A percentile compares a stretch with the other conserved stretches of the same genome.
Evolutionary conservation across 257 asterid species (phyloP).

Genomic region (Salvia miltiorrhiza): DNA sequence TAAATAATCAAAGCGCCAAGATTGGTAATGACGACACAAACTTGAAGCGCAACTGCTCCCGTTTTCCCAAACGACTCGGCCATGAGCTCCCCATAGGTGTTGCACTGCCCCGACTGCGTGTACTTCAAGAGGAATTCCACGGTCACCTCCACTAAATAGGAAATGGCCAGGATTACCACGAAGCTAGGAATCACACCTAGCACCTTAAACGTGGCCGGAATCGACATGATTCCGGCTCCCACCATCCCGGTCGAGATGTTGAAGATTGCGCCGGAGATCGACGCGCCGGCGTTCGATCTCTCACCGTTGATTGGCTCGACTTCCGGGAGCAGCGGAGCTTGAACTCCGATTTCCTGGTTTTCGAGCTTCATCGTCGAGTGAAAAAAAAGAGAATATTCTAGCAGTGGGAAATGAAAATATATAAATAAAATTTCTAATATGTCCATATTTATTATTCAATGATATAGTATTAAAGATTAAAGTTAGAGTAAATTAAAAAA

Average conservation of each 20-base stretch:
- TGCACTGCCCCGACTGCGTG: conserved; percentile 57
- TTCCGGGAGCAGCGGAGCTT: conserved; percentile 55
- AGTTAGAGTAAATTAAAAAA: too few species aligned
- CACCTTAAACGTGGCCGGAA: conserved; percentile 88
- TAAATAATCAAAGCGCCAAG: conserved; percentile 93
- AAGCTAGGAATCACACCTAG: conserved; percentile 84
- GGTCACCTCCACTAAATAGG: conserved; percentile 83
- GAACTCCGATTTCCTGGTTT: conserved; percentile 33
- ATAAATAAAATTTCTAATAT: too few species aligned
- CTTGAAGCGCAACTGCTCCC: conserved; percentile 82
- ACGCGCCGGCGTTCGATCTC: conserved; percentile 42
- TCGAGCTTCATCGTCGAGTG: conserved; percentile 28
- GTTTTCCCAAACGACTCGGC: conserved; percentile 85
- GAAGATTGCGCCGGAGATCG: conserved; percentile 78
- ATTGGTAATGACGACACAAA: conserved; percentile 81
- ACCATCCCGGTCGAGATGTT: conserved; percentile 90
- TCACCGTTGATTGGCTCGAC: conserved; percentile 18
- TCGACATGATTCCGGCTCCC: conserved; percentile 97
- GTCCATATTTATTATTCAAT: too few species aligned
- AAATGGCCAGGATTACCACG: conserved; percentile 55
- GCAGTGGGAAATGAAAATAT: background rate
- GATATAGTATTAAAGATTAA: too few species aligned
- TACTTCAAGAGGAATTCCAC: conserved; percentile 82
- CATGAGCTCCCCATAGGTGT: conserved; percentile 84
- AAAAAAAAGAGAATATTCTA: background rate